Base-by-base conservation (phyloP, 768 basidiomycete species). In the Macrocybe gigantea region DNA sequence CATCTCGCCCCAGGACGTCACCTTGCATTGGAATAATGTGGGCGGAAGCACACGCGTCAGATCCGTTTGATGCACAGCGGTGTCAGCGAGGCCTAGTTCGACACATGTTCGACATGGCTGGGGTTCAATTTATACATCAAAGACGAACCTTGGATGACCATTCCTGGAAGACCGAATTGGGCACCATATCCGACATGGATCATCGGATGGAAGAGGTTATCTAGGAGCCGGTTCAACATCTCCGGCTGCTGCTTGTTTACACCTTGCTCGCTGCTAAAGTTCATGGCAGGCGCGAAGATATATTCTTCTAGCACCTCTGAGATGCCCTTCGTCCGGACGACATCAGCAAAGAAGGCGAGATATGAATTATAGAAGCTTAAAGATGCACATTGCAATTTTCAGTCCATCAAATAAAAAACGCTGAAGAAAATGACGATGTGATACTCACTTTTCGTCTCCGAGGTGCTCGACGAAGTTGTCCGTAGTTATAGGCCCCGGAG, bases 111-210 rank as follows among this genome's bases (percentile, higher is more conserved):
- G 9, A 22, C 14, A 6, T 0, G n/a, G 6, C 29, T 5, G 33
- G 22, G 40, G 14, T 14, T 29, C 38, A 12, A 29, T 12, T 41
- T 22, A 10, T 22, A 4, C 22, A 22, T 5, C 4, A 37, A 41
- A 38, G 29, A n/a, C 56, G 15, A 45, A 83, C 85, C 85, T 68
- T 88, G 84, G 1, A 77, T 78, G 1, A 78, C 11, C 42, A 44
- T 13, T 15, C 42, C 42, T 33, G 42, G 42, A 13, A 44, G 12
- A 9, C 42, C 42, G 32, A 44, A 13, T 31, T 44, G 32, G 7
- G 35, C n/a, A 8, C 42, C 42, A 15, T 34, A 44, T 7, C 42
- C 42, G 13, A 44, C 32, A 13, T 44, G 42, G 15, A 44, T 44
- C n/a, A 44, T 33, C 5, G 42, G n/a, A 44, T 44, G 42, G 32